A percentile compares a stretch with the other conserved stretches of the same genome.
Conservation (phyloP, 116 monocot species). For the Posidonia oceanica region DNA sequence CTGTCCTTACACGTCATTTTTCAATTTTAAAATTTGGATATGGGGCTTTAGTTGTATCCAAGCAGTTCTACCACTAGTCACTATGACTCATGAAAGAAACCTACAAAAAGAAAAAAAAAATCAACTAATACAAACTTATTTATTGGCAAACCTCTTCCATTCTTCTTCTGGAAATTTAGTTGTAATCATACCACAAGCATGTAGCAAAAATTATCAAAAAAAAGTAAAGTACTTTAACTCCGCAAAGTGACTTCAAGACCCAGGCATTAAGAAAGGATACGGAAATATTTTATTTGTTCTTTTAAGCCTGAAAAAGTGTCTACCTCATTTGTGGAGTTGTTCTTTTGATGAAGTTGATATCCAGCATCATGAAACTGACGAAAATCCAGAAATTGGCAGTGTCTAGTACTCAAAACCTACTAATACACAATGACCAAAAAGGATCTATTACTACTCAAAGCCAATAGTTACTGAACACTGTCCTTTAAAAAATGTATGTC, state of each 20-base stretch:
- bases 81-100: no score
- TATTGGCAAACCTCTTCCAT: no score
- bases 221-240: background rate
- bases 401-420: conserved; percentile 49
- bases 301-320: background rate
- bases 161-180: no score
- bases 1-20: no score
- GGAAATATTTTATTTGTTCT: background rate
- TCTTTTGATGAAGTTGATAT: conserved; percentile 35
- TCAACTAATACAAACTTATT: no score
- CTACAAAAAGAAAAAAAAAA: no score
- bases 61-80: no score
- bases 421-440: conserved; percentile 1
- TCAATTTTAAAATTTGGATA: no score
- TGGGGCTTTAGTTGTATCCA: no score
- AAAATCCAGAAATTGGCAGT: conserved; percentile 17
- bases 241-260: background rate
- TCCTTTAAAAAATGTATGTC: no score
- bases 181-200: no score
- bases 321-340: conserved; percentile 37
- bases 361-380: conserved; percentile 43
- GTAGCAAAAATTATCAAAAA: background rate
- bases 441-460: background rate
- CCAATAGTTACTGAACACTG: background rate
- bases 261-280: background rate